Percentiles rank a stretch among this genome's conserved stretches.
phyloP scores from a whole-genome alignment of 257 asterid genomes.

The Verbascum thapsus region DNA sequence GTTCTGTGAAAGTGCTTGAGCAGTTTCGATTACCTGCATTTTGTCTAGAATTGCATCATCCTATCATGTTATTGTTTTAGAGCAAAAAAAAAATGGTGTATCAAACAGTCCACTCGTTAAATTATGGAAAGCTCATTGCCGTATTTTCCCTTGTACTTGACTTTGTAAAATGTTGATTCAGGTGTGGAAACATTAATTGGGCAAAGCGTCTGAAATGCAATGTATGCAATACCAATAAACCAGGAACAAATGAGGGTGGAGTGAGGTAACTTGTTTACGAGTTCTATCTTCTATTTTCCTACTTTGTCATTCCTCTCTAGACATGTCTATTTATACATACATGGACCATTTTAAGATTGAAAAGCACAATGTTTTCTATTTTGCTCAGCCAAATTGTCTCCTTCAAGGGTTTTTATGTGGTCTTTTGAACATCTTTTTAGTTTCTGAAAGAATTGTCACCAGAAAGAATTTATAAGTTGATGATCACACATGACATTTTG shows the following conservation, averaged over 20 bases:
- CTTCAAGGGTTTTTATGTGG: constrained; percentile 8
- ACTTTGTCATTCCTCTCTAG: no score
- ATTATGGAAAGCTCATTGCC: constrained; percentile 14
- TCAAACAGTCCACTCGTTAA: no score
- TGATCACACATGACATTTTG: neutral
- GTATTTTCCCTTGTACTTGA: constrained; percentile 12
- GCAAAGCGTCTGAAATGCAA: constrained; percentile 96
- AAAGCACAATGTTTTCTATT: neutral
- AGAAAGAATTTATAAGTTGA: neutral
- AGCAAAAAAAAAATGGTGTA: no score
- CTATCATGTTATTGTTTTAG: neutral
- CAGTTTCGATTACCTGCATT: neutral
- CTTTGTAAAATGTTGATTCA: constrained; percentile 35
- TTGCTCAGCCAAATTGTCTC: neutral
- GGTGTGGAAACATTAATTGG: constrained; percentile 99
- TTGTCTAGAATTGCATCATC: neutral
- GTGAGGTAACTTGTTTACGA: constrained; percentile 64
- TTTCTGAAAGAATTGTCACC: neutral
- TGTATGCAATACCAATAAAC: constrained; percentile 98
- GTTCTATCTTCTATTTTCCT: no score
- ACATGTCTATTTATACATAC: no score
- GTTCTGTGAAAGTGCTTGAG: neutral
- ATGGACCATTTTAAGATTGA: neutral
- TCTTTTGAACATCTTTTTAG: neutral
- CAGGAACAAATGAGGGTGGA: constrained; percentile 93